Evolutionary conservation across 495 filamentous ascomycete species (phyloP), one percentile per base, ranked within the genome.

Genomic region (Thozetella sp.): DNA sequence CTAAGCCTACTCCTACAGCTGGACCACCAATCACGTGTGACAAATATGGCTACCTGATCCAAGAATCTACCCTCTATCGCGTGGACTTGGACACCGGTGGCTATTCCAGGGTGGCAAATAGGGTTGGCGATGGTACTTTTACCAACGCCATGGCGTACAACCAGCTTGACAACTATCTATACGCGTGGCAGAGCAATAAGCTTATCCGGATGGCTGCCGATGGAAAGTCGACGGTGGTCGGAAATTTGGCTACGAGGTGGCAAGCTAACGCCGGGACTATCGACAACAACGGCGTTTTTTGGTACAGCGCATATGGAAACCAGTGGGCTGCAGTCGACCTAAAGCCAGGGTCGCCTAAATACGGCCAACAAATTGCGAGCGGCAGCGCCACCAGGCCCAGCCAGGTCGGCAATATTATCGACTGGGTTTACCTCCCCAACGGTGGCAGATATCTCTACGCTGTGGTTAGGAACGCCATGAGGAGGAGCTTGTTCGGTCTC

Each of bases 121-220:
- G n/a, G 51, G 3, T 63, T 19, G 61, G 53, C 9, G 53, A 60
- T 2, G 24, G 46, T n/a, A 55, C 51, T 0, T 13, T 19, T 1
- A 56, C 60, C 30, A 63, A 63, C 17, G 57, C 61, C 23, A 60
- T 63, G 0, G 61, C 43, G 0, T 63, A 60, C 53, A 63, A 63
- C 45, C 30, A 56, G 0, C 46, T 55, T 12, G 61, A 63, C 53
- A 63, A 63, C 24, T 54, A 52, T 11, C 53, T 63, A 0, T 63
- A 63, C 57, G 61, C 43, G 1, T 2, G 25, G 4, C 52, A 60
- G 45, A 13, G 13, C 2, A 60, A 53, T 45, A 15, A 51, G 27
- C 22, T 63, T 3, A 24, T 63, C 53, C 61, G 61, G 15, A 63
- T 63, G 57, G 40, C 37, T 17, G 50, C 61, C 2, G 52, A 59